Base-by-base conservation (phyloP, 2,329 filamentous ascomycete species). In the Ciborinia camelliae region DNA sequence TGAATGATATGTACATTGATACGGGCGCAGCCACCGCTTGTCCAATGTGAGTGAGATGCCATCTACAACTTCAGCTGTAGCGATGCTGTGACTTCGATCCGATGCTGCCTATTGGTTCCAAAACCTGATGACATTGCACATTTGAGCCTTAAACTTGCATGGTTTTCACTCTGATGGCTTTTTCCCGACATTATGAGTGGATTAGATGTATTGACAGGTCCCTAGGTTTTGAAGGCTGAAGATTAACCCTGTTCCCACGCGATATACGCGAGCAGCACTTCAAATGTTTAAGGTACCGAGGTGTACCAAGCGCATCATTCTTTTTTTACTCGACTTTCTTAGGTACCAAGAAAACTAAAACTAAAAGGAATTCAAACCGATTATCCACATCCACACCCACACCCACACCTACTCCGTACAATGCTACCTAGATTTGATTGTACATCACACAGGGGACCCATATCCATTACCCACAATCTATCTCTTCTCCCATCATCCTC, bases 21-120 rank as follows among this genome's bases (percentile, higher is more conserved):
- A 58, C 14, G 41, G 50, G 51, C 61, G 61, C 61, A 63, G 61
- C 48, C 51, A 63, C 51, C 61, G 61, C 61, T 57, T 63, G 61
- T 62, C 60, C 39, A 41, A 63, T 57, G 61, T 32, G 18, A 61
- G 45, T 61, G 32, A 63, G 52, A 63, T 63, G 23, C 32, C 32
- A 50, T 39, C 51, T 39, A 35, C 20, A 39, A n/a, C 62, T 58
- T 63, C 62, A 63, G 62, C 62, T 63, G 50, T 54, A 52, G n/a
- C 37, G 59, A 62, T 53, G 26, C 32, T 41, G 8, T 53, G 28
- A 18, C 18, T 12, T 43, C 6, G 26, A 39, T 41, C 12, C 35
- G 20, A 45, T 2, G 9, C 4, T 20, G n/a, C 47, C 26, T 32
- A 62, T 62, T 62, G 59, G 59, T 20, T 14, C 12, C 15, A 12